Percentiles rank a stretch among this genome's conserved stretches.
phyloP scores from a whole-genome alignment of 139 green algal species.

The Limnomonas spitsbergensis region DNA sequence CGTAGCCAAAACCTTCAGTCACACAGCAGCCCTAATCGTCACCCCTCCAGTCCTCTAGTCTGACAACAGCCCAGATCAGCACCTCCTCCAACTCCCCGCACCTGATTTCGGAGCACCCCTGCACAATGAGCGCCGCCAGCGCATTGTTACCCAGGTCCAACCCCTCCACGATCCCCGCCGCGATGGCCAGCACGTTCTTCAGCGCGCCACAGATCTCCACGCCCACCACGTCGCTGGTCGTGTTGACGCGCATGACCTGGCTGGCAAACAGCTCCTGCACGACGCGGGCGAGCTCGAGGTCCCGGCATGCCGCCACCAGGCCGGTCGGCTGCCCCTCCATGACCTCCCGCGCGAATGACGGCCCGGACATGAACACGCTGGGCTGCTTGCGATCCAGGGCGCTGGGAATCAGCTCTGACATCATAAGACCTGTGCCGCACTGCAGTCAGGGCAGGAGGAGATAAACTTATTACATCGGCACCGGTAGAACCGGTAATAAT shows the following conservation, averaged over 20 bases:
- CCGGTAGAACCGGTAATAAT: background rate
- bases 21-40: no score
- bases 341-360: constrained; percentile 91
- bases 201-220: constrained; percentile 96
- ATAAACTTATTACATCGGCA: background rate
- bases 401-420: constrained; percentile 88
- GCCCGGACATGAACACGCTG: constrained; percentile 84
- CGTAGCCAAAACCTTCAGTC: no score
- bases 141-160: constrained; percentile 95
- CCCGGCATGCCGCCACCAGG: constrained; percentile 82
- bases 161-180: constrained; percentile 95
- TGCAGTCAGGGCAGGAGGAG: constrained; percentile 69
- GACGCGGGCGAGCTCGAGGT: constrained; percentile 40
- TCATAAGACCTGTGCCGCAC: constrained; percentile 77
- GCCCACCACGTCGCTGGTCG: constrained; percentile 85
- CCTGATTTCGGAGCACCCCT: constrained; percentile 62
- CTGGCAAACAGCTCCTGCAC: constrained; percentile 87
- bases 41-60: no score
- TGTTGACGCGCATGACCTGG: constrained; percentile 90
- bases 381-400: constrained; percentile 85
- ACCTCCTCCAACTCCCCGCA: no score
- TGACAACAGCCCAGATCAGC: no score
- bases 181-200: constrained; percentile 99
- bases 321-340: constrained; percentile 77
- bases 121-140: constrained; percentile 85